Conservation (phyloP, 1,139 yeast species). For the Lodderomyces metapsilosis region DNA sequence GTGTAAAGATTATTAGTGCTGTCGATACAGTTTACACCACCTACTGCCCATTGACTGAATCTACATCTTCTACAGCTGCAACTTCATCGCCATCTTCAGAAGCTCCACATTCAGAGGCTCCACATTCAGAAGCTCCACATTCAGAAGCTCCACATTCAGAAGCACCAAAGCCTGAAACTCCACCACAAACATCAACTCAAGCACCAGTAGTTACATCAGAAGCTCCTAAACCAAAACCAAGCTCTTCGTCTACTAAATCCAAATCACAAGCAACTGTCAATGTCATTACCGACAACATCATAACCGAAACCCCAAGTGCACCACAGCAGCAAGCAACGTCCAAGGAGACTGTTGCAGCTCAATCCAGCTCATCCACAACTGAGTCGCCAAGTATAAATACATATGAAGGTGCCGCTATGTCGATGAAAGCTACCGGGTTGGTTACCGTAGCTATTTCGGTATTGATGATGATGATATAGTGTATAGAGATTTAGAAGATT, state of each 20-base stretch:
- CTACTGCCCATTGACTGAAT: slow-evolving; percentile 19
- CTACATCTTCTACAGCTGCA: slow-evolving; percentile 2
- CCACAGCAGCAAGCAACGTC: slow-evolving; percentile 7
- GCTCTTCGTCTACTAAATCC: not conserved
- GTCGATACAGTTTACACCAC: slow-evolving; percentile 21
- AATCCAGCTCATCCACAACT: not conserved
- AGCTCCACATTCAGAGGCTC: slow-evolving; percentile 6
- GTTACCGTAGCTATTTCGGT: slow-evolving; percentile 19
- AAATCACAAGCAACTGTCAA: slow-evolving; percentile 15
- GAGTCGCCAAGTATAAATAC: slow-evolving; percentile 11
- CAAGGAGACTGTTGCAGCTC: not conserved
- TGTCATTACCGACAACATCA: slow-evolving; percentile 31
- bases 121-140: slow-evolving; percentile 6
- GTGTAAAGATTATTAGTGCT: slow-evolving; percentile 32
- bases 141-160: slow-evolving; percentile 4
- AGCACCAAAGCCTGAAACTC: slow-evolving; percentile 4
- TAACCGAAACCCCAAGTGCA: slow-evolving; percentile 25
- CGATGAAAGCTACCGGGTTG: slow-evolving; percentile 18
- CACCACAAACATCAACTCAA: slow-evolving; percentile 4
- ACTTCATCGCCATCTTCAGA: slow-evolving; percentile 3
- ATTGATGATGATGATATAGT: slow-evolving; percentile 11
- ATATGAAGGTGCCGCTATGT: slow-evolving; percentile 24
- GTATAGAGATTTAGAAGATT: too few species aligned
- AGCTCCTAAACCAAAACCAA: not conserved
- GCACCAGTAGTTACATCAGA: not conserved